phyloP scores from a whole-genome alignment of 306 rosid species.

The Pyrus bretschneideri region DNA sequence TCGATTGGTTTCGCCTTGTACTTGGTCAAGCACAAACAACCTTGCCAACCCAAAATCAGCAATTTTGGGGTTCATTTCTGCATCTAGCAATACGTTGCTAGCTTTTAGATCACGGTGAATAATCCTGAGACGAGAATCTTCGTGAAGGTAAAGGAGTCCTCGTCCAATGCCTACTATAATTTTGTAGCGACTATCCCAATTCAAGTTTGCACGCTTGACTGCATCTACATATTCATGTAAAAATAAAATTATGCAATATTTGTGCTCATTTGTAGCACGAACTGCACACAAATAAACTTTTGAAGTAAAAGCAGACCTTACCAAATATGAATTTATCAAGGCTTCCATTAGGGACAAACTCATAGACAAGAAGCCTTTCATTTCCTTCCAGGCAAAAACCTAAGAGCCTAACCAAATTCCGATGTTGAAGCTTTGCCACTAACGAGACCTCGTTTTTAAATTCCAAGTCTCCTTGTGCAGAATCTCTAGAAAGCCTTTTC shows the following conservation, averaged over 20 bases:
- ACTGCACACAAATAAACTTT: no score
- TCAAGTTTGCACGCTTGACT: background rate
- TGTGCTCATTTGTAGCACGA: background rate
- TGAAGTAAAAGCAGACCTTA: background rate
- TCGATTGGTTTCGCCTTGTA: background rate
- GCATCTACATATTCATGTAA: background rate
- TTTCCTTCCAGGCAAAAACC: constrained; percentile 10
- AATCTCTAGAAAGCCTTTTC: background rate
- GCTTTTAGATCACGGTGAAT: background rate
- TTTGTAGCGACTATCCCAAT: background rate
- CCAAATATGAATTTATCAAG: constrained; percentile 12
- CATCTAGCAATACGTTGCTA: background rate
- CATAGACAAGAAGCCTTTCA: constrained; percentile 13
- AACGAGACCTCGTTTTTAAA: background rate
- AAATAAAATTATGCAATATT: background rate
- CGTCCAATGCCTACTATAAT: background rate
- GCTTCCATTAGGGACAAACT: constrained; percentile 5
- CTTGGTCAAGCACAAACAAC: background rate
- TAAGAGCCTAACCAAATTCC: background rate
- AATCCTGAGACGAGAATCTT: no score
- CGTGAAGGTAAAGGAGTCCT: background rate
- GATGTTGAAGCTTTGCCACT: background rate
- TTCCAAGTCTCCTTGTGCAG: constrained; percentile 1
- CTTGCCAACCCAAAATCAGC: background rate
- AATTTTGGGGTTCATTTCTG: background rate